A percentile compares a stretch with the other conserved stretches of the same genome.
Conservation (phyloP, 2,329 filamentous ascomycete species). For the Cladophialophora bantiana region DNA sequence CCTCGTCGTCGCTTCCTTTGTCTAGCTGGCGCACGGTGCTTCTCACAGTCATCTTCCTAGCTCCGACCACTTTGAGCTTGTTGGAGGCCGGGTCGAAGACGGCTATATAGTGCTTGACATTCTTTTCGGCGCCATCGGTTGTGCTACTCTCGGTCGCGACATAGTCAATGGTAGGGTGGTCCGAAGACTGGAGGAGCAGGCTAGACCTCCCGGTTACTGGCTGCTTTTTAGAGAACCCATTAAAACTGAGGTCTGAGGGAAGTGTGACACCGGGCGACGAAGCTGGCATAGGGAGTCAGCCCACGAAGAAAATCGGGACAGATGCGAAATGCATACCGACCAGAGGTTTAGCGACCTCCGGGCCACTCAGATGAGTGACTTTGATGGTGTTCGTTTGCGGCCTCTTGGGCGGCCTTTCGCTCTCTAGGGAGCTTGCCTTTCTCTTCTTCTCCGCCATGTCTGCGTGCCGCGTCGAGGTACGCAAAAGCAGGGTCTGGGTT, state of each 20-base stretch:
- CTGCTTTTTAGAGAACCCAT: conserved; percentile 35
- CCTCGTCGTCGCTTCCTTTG: conserved; percentile 34
- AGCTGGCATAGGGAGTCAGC: conserved; percentile 32
- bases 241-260: conserved; percentile 35
- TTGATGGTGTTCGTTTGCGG: conserved; percentile 33
- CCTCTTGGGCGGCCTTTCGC: conserved; percentile 35
- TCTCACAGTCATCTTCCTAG: conserved; percentile 63
- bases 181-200: conserved; percentile 66
- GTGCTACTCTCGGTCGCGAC: conserved; percentile 54
- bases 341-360: conserved; percentile 37
- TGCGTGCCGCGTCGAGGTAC: not conserved
- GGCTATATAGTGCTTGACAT: conserved; percentile 67
- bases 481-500: not conserved
- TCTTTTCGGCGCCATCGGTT: conserved; percentile 59
- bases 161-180: conserved; percentile 67
- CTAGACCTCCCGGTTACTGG: conserved; percentile 47
- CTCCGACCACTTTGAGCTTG: conserved; percentile 62
- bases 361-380: conserved; percentile 33
- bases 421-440: conserved; percentile 29
- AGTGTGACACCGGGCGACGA: conserved; percentile 42
- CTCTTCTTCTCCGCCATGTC: conserved; percentile 39
- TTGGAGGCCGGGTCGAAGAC: conserved; percentile 63
- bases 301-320: not conserved
- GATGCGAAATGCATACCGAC: conserved; percentile 33
- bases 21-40: conserved; percentile 51